Percentiles rank a stretch among this genome's conserved stretches.
Evolutionary conservation across 192 early-diverging fungal genomes (phyloP).

Genomic region (Entophlyctis luteolus): DNA sequence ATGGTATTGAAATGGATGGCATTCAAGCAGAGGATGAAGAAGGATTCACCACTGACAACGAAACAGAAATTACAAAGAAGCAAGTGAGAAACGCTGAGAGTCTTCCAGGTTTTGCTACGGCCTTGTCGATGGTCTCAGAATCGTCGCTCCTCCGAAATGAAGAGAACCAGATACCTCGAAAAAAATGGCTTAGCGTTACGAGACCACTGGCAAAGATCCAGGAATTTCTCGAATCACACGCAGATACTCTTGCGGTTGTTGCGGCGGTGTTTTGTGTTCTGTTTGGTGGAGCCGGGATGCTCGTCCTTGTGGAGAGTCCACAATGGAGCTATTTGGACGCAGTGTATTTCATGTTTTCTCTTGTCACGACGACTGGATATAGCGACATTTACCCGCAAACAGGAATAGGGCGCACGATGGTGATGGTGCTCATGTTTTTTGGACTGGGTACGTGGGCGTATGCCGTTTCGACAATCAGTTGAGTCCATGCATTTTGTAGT

Average conservation of each 20-base stretch:
- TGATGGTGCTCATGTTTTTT: conserved; percentile 22
- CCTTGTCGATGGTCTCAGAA: too few relatives aligned
- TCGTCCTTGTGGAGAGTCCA: neutral
- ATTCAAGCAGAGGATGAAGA: too few relatives aligned
- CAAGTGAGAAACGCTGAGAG: too few relatives aligned
- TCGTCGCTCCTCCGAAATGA: too few relatives aligned
- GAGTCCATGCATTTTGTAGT: too few relatives aligned
- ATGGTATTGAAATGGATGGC: too few relatives aligned
- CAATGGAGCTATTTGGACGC: conserved; percentile 19
- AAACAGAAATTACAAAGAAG: too few relatives aligned
- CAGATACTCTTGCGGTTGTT: conserved; percentile 10
- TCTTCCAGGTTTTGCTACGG: too few relatives aligned
- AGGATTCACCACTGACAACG: too few relatives aligned
- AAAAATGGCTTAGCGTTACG: neutral
- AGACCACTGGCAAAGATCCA: conserved; percentile 1
- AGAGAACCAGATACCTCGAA: too few relatives aligned
- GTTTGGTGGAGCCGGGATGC: neutral
- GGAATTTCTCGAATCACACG: conserved; percentile 2
- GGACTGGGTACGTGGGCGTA: conserved; percentile 26
- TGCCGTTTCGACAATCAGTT: conserved; percentile 22
- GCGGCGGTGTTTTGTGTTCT: neutral
- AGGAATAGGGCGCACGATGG: conserved; percentile 18
- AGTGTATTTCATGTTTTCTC: conserved; percentile 27
- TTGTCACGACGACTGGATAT: conserved; percentile 26
- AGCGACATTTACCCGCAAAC: conserved; percentile 24